These are phyloP conservation scores for Capillidium heterosporum DNA, from an alignment of 371 early-diverging fungal genomes.

Conservation along the genomic window DNA sequence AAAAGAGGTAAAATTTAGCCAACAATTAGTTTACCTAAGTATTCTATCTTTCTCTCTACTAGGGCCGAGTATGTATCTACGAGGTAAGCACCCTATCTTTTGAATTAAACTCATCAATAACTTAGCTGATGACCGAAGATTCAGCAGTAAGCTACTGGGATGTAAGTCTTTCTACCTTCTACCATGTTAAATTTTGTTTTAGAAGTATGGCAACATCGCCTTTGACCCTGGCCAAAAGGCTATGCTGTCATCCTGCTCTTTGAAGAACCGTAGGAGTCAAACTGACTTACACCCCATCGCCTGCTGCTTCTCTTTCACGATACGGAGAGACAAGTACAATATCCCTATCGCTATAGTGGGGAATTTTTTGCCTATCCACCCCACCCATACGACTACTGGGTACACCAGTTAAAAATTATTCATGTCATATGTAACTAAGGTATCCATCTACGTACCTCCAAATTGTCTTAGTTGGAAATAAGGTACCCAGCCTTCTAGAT, in stretches of 20 bases:
- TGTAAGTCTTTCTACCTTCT: slow-evolving; percentile 17
- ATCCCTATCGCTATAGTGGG: slow-evolving; percentile 68
- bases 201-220: slow-evolving; percentile 87
- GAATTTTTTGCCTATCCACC: slow-evolving; percentile 50
- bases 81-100: slow-evolving; percentile 20
- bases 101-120: background rate
- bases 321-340: slow-evolving; percentile 76
- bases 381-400: background rate
- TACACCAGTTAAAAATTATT: too few relatives aligned
- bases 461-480: too few relatives aligned
- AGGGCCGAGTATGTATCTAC: slow-evolving; percentile 65
- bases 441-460: too few relatives aligned
- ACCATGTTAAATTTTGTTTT: slow-evolving; percentile 6
- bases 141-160: slow-evolving; percentile 81
- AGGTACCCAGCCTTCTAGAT: too few relatives aligned
- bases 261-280: slow-evolving; percentile 25
- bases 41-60: slow-evolving; percentile 3
- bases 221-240: slow-evolving; percentile 91
- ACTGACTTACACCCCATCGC: slow-evolving; percentile 18
- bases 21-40: background rate
- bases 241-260: slow-evolving; percentile 66
- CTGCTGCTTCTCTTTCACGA: slow-evolving; percentile 85
- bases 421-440: too few relatives aligned
- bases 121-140: slow-evolving; percentile 66
- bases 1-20: slow-evolving; percentile 27